phyloP scores from a whole-genome alignment of 2,329 filamentous ascomycete species.

The Aureobasidium pullulans region DNA sequence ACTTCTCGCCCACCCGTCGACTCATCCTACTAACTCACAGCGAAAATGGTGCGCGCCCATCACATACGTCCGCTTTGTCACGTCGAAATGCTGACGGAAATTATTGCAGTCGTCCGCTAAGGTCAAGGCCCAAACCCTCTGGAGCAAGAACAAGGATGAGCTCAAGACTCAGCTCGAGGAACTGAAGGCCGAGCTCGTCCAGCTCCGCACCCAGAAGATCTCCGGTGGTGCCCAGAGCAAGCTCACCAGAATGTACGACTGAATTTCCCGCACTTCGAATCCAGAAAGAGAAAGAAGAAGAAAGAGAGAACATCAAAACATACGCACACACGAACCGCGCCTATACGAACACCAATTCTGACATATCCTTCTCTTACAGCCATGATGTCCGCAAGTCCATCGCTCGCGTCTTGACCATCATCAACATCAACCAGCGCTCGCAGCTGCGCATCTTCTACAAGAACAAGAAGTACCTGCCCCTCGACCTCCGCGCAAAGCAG shows the following conservation, averaged over 20 bases:
- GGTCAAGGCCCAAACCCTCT: slow-evolving; percentile 95
- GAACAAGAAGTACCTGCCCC: slow-evolving; percentile 98
- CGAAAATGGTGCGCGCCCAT: slow-evolving; percentile 25
- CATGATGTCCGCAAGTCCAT: slow-evolving; percentile 99
- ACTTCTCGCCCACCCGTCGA: not conserved
- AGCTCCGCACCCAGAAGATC: slow-evolving; percentile 98
- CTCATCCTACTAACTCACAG: slow-evolving; percentile 12
- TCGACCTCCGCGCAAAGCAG: slow-evolving; percentile 97
- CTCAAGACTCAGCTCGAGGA: slow-evolving; percentile 90
- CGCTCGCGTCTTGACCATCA: slow-evolving; percentile 96
- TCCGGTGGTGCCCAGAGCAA: slow-evolving; percentile 85
- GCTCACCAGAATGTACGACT: slow-evolving; percentile 89
- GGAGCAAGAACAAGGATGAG: slow-evolving; percentile 99
- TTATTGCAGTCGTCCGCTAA: slow-evolving; percentile 51
- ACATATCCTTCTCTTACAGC: slow-evolving; percentile 43
- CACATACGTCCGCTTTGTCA: not conserved
- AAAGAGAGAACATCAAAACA: slow-evolving; percentile 7
- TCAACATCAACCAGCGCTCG: slow-evolving; percentile 98
- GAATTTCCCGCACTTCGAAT: slow-evolving; percentile 9
- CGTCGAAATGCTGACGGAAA: slow-evolving; percentile 20
- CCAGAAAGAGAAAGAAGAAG: slow-evolving; percentile 9
- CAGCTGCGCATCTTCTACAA: slow-evolving; percentile 99
- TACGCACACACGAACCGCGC: slow-evolving; percentile 6
- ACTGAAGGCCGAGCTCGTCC: slow-evolving; percentile 91
- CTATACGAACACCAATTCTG: not conserved